phyloP scores from a whole-genome alignment of 768 basidiomycete species.

The Rhodotorula paludigena region DNA sequence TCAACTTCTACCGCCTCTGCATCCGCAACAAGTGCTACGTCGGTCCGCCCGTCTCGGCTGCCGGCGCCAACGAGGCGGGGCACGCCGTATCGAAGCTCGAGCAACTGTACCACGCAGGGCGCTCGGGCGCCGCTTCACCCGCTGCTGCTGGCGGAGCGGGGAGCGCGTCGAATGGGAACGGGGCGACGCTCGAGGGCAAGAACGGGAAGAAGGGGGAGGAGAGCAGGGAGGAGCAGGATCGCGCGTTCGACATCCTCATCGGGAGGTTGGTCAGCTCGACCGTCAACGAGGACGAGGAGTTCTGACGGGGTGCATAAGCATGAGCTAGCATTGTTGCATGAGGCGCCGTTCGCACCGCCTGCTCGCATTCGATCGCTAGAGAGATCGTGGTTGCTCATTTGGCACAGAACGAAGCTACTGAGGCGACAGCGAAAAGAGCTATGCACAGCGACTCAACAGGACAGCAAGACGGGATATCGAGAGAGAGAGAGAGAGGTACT shows the following conservation, averaged over 20 bases:
- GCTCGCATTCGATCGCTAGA: too few relatives aligned
- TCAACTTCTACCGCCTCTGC: slow-evolving; percentile 45
- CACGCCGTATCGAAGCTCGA: slow-evolving; percentile 33
- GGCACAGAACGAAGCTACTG: too few relatives aligned
- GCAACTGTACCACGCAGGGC: slow-evolving; percentile 14
- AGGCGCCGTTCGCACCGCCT: too few relatives aligned
- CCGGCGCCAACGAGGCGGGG: background rate
- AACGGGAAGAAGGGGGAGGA: background rate
- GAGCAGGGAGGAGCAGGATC: background rate
- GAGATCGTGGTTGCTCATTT: too few relatives aligned
- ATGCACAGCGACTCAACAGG: too few relatives aligned
- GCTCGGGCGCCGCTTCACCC: background rate
- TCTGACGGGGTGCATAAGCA: too few relatives aligned
- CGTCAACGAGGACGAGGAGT: slow-evolving; percentile 11
- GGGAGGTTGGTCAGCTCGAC: slow-evolving; percentile 22
- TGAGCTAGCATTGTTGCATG: too few relatives aligned
- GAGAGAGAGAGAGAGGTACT: too few relatives aligned
- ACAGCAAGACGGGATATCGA: too few relatives aligned
- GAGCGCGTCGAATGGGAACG: too few relatives aligned
- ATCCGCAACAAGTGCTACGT: slow-evolving; percentile 41
- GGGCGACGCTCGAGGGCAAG: background rate
- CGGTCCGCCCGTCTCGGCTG: slow-evolving; percentile 13
- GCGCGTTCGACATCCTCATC: slow-evolving; percentile 26
- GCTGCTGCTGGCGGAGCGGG: background rate
- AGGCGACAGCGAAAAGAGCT: too few relatives aligned